Evolutionary conservation across 1,284 basidiomycete genomes (phyloP).

Genomic region (Trametes sp.): DNA sequence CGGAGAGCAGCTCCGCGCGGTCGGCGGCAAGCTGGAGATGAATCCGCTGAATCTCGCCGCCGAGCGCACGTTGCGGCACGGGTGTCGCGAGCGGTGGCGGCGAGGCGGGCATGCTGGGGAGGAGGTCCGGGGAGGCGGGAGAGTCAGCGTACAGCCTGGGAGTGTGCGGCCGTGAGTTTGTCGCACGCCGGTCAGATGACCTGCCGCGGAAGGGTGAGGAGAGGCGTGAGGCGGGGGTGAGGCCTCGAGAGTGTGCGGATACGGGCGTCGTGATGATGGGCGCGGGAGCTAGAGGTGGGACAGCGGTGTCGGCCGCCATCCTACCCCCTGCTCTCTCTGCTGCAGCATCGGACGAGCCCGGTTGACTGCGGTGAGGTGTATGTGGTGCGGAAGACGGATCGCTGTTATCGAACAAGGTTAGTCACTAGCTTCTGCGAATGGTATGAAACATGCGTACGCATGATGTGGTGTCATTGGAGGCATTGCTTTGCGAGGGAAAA

Average conservation of each 20-base stretch:
- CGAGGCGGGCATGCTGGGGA: conserved; percentile 38
- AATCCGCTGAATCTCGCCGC: conserved; percentile 67
- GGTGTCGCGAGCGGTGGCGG: conserved; percentile 34
- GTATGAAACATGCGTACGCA: conserved; percentile 21
- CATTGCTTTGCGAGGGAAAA: conserved; percentile 34
- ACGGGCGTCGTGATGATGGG: conserved; percentile 28
- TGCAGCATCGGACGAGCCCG: not conserved
- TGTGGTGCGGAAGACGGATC: conserved; percentile 24
- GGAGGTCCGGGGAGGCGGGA: conserved; percentile 41
- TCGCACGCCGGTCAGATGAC: conserved; percentile 23
- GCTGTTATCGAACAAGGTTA: conserved; percentile 10
- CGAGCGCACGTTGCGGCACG: conserved; percentile 41
- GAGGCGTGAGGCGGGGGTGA: conserved; percentile 38
- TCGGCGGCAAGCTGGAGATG: conserved; percentile 58
- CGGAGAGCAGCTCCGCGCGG: conserved; percentile 53
- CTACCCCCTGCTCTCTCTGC: conserved; percentile 3
- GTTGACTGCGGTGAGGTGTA: conserved; percentile 12
- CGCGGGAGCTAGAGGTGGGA: conserved; percentile 20
- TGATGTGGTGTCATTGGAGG: conserved; percentile 24
- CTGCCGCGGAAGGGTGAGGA: conserved; percentile 45
- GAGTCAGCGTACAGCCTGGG: conserved; percentile 22
- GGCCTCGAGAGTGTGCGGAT: conserved; percentile 29
- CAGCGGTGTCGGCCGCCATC: conserved; percentile 7
- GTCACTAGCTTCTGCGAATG: not conserved
- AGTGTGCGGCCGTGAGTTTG: conserved; percentile 19